Evolutionary conservation across 2,329 filamentous ascomycete genomes (phyloP), one percentile per base, ranked within the genome.

Genomic region (Cryphonectria parasitica): DNA sequence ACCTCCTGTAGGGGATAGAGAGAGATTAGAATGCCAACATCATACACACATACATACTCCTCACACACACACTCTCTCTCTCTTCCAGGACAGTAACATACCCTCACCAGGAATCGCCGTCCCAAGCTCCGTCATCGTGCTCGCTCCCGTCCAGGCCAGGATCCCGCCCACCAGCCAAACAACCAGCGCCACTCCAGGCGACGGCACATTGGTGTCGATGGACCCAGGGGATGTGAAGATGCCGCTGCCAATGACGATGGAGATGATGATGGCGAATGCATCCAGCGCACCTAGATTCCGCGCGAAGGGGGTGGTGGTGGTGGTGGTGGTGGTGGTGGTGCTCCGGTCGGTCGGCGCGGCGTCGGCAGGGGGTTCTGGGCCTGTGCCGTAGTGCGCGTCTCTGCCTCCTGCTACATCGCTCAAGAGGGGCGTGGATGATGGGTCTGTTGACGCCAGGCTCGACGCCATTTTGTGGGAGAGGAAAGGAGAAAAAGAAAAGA

Each of bases 191-290:
- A 82, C 80, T 11, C 87, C 88, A 0, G 89, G 88, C 0, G 89
- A 90, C 0, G 88, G 87, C 2, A 90, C 88, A 73, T 90, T 89
- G 22, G 85, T 85, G 75, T 90, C 88, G 71, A 91, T 88, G 15
- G 88, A 84, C 0, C 88, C 87, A 0, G 89, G 89, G 1, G 88
- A 90, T 0, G 89, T 90, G 74, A 91, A 91, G 25, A 91, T 86
- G 45, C 89, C 89, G 67, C 86, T 88, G 10, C 89, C 89, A 64
- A 91, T 89, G 68, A 90, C 88, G 72, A 90, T 87, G 74, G 87
- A 88, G 71, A 90, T 85, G 56, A 90, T 82, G 63, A 91, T 87
- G 31, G 86, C 87, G 73, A 90, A 90, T 0, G 84, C 84, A 74
- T 86, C 84, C 39, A 82, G 69, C 13, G 83, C 77, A 36, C 83